These are phyloP conservation scores for Mucor velutinosus DNA, from an alignment of 371 early-diverging fungal genomes.

Conservation along the genomic window DNA sequence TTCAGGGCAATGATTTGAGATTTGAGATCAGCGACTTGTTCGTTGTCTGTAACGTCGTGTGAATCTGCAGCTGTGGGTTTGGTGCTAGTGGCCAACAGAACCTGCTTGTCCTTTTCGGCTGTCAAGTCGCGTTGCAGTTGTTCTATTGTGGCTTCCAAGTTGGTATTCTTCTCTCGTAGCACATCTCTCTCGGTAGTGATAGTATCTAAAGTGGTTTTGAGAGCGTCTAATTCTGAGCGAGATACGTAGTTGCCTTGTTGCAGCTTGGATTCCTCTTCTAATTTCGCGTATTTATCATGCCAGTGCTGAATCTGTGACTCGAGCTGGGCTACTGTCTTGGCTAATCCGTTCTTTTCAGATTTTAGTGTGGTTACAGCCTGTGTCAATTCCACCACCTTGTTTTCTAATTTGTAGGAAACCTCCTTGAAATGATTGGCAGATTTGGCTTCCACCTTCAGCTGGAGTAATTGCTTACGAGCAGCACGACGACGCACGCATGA, in stretches of 20 bases:
- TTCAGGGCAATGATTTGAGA: conserved; percentile 41
- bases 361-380: conserved; percentile 71
- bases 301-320: conserved; percentile 66
- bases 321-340: conserved; percentile 50
- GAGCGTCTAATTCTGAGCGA: conserved; percentile 56
- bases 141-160: conserved; percentile 58
- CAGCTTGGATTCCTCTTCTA: conserved; percentile 45
- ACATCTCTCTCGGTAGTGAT: conserved; percentile 41
- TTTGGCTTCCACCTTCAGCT: conserved; percentile 79
- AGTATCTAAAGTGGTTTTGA: conserved; percentile 48
- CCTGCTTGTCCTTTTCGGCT: conserved; percentile 69
- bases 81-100: conserved; percentile 47
- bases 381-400: conserved; percentile 93
- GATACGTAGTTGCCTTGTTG: conserved; percentile 58
- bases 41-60: neutral
- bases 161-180: conserved; percentile 49
- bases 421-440: conserved; percentile 92
- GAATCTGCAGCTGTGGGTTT: neutral
- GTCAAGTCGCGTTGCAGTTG: conserved; percentile 55
- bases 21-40: conserved; percentile 32
- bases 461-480: conserved; percentile 66
- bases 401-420: conserved; percentile 89
- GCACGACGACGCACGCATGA: conserved; percentile 75
- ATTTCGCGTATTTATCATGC: conserved; percentile 70
- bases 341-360: conserved; percentile 65